Evolutionary conservation across 2,329 filamentous ascomycete genomes (phyloP), one percentile per base, ranked within the genome.

Genomic region (Alternaria arbusti): DNA sequence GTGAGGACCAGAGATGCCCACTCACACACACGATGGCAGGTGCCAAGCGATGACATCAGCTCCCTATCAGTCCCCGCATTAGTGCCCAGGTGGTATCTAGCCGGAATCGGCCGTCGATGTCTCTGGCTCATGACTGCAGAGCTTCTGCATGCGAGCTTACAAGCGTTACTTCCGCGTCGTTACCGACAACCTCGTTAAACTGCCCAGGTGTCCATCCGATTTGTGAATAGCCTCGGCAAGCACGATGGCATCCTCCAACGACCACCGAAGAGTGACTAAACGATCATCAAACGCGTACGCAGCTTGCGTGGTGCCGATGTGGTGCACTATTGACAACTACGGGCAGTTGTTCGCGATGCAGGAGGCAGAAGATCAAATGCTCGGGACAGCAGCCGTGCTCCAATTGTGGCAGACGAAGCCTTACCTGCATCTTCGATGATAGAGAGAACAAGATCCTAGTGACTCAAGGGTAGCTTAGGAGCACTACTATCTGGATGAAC

Each of bases 321-420:
- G 46, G 46, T 62, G 20, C 43, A 23, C 26, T 30, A 44, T 44
- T 58, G 25, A 65, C 43, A 49, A 36, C 32, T 44, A 28, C 25
- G 22, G 44, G 66, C 15, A 71, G 74, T 25, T 76, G 74, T 61
- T 71, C 70, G 28, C 68, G 74, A 66, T 77, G 74, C 52, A 68
- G 73, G 44, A 60, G 71, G 51, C 74, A 76, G 45, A 77, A 77
- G 56, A 77, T 76, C 58, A 77, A 77, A 60, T 77, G 74, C 51
- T 77, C 74, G 1, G 74, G 74, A 13, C 71, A 75, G 54, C 73
- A 75, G 30, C 74, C 74, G 12, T 77, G 74, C 55, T 67, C 68
- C 6, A 75, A 71, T 36, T 77, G 74, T 56, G 69, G 64, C 45
- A 74, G 70, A 55, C 71, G 73, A 26, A 75, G 65, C 26, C 25